These are phyloP conservation scores for Hyaloscypha hepaticicola DNA, from an alignment of 495 filamentous ascomycete genomes.

Conservation along the genomic window DNA sequence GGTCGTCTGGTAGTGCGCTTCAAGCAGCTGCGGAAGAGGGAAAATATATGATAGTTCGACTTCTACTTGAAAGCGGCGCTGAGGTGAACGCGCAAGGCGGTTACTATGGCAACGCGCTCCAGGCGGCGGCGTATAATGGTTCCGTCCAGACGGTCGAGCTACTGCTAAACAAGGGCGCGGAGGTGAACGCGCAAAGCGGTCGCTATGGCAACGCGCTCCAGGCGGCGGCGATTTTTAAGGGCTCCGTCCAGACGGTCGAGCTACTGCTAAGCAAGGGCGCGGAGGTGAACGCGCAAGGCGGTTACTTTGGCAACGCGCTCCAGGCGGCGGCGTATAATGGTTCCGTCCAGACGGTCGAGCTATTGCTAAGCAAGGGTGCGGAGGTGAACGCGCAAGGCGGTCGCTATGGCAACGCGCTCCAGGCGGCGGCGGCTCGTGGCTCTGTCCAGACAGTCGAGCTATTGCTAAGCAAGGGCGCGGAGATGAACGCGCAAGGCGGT, in stretches of 20 bases:
- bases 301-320: slow-evolving; percentile 24
- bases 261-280: slow-evolving; percentile 12
- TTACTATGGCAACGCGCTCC: slow-evolving; percentile 25
- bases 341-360: slow-evolving; percentile 15
- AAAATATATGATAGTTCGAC: neutral
- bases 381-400: slow-evolving; percentile 16
- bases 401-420: slow-evolving; percentile 10
- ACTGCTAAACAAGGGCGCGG: slow-evolving; percentile 32
- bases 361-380: slow-evolving; percentile 33
- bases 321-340: slow-evolving; percentile 28
- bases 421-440: slow-evolving; percentile 1
- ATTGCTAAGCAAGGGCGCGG: slow-evolving; percentile 7
- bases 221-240: neutral
- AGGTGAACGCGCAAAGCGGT: slow-evolving; percentile 14
- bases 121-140: slow-evolving; percentile 25
- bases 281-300: slow-evolving; percentile 16
- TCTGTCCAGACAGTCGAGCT: neutral
- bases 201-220: slow-evolving; percentile 13
- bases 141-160: slow-evolving; percentile 22
- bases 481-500: slow-evolving; percentile 17
- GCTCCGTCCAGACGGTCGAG: neutral
- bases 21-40: slow-evolving; percentile 3
- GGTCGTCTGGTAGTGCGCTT: slow-evolving; percentile 10
- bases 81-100: slow-evolving; percentile 17
- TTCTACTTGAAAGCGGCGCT: slow-evolving; percentile 15